phyloP scores from a whole-genome alignment of 2,329 filamentous ascomycete species.

The Dryadomyces quercus-mongolicae region DNA sequence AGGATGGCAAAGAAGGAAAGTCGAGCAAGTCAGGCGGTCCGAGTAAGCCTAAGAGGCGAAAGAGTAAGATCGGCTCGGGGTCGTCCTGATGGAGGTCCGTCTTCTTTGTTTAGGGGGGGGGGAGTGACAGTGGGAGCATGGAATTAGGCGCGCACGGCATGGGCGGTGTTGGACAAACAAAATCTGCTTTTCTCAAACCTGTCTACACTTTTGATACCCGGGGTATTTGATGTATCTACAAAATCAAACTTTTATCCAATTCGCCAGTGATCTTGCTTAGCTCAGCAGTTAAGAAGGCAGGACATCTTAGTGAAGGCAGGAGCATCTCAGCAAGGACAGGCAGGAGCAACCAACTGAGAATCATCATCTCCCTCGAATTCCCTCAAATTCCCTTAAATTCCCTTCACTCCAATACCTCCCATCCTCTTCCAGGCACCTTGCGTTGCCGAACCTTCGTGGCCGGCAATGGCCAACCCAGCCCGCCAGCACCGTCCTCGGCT shows the following conservation, averaged over 20 bases:
- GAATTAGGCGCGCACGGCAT: background rate
- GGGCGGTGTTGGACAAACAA: background rate
- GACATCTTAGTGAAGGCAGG: no score
- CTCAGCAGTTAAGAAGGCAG: background rate
- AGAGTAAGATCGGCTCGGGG: constrained; percentile 25
- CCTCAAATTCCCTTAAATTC: no score
- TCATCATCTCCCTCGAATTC: no score
- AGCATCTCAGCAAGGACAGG: no score
- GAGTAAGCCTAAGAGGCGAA: constrained; percentile 32
- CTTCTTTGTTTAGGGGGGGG: background rate
- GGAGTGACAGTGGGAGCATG: background rate
- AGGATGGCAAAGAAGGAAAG: constrained; percentile 33
- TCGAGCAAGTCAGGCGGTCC: constrained; percentile 19
- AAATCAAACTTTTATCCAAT: background rate
- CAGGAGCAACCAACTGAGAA: background rate
- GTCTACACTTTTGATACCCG: background rate
- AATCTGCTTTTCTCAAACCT: background rate
- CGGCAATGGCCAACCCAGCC: constrained; percentile 72
- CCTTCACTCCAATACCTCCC: constrained; percentile 49
- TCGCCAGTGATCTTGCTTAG: no score
- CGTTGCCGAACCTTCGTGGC: constrained; percentile 75
- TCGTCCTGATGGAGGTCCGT: background rate
- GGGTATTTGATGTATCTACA: background rate
- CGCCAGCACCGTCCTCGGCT: constrained; percentile 51
- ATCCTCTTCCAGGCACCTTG: constrained; percentile 59